Percentiles rank a stretch among this genome's conserved stretches.
These are phyloP conservation scores for Citropsis articulata DNA, from an alignment of 345 rosid genomes.

Conservation along the genomic window DNA sequence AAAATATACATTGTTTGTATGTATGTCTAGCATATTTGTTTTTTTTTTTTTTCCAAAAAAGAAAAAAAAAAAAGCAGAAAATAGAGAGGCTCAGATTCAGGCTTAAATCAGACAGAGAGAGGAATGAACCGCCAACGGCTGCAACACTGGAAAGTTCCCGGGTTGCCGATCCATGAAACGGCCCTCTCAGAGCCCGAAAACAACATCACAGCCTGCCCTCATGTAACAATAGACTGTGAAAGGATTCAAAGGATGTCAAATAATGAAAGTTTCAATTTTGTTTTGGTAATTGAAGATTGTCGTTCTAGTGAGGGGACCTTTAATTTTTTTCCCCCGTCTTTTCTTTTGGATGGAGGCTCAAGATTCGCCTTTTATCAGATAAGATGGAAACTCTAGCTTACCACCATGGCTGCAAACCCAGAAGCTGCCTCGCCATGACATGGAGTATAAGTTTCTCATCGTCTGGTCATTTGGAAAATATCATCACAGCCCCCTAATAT, in stretches of 20 bases:
- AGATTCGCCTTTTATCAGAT: conserved; percentile 9
- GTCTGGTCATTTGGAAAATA: background rate
- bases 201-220: background rate
- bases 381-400: background rate
- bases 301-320: background rate
- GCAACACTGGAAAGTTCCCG: background rate
- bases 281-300: no score
- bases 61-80: no score
- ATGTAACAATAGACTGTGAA: background rate
- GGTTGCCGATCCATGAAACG: background rate
- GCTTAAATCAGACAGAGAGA: background rate
- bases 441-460: background rate
- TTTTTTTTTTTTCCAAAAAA: no score
- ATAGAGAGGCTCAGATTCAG: background rate
- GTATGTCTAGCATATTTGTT: no score
- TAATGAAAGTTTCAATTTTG: no score
- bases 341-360: background rate
- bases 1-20: no score
- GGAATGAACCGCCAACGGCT: background rate
- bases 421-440: background rate
- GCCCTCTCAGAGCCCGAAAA: background rate
- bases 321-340: no score
- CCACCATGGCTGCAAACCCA: conserved; percentile 1
- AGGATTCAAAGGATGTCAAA: background rate
- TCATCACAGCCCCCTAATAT: background rate